Evolutionary conservation across 176 grass and related monocot genomes (phyloP), one percentile per base, ranked within the genome.

Genomic region (Avena atlantica): DNA sequence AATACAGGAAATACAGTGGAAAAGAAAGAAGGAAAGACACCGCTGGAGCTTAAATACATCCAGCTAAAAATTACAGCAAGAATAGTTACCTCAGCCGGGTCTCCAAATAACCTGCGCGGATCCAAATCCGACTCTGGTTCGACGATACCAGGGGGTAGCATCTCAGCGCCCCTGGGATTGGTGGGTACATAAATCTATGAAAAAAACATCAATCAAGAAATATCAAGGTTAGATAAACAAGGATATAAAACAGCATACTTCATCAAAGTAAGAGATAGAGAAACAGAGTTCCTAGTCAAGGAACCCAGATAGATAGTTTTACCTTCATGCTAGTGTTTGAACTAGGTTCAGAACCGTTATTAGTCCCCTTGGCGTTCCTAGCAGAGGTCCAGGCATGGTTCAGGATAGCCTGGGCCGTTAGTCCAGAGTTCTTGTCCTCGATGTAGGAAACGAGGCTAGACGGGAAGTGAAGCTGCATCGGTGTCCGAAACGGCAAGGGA

Each of bases 401-500:
- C 27, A 96, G 82, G 79, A 98, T 74, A 57, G 89, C 89, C 85
- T 92, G 90, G 85, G 93, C 93, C 42, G 82, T 47, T 4, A 94
- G 77, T 24, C 85, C 88, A 10, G 93, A 94, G 85, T 95, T 94
- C 90, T 81, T 93, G 65, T 96, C 93, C 4, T 92, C 90, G 75
- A 92, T 89, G 55, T 90, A 88, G 60, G 92, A 84, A 67, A 92
- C 80, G 52, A 96, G 87, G 61, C 87, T 93, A 74, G 90, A 70
- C 62, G 93, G 88, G 21, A 98, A 94, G 84, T 94, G 92, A 65
- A 98, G 89, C 97, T 96, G 92, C 90, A 82, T 81, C 61, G 78
- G 78, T 74, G 24, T 75, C 12, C 0, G 12, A 65, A 92, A 67
- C 25, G 73, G 36, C 6, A 66, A 19, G 0, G 0, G 9, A 16